Percentiles rank a stretch among this genome's conserved stretches.
These are phyloP conservation scores for Phytophthora cryptogea DNA, from an alignment of 352 stramenopile species.

Conservation along the genomic window DNA sequence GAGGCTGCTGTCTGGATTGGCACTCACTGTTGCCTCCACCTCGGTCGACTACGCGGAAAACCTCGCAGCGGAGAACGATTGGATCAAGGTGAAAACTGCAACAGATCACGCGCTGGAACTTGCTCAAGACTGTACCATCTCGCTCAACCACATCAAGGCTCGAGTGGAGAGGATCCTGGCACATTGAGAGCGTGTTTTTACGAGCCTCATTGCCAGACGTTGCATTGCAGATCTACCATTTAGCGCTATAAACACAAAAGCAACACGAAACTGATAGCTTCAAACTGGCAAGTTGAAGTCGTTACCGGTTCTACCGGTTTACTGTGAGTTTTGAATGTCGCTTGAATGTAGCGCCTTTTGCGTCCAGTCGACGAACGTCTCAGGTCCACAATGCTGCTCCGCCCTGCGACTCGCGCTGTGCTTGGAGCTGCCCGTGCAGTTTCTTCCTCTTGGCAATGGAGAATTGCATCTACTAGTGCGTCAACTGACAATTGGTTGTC, in stretches of 20 bases:
- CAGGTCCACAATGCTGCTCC: conserved; percentile 4
- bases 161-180: conserved; percentile 1
- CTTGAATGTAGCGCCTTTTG: conserved; percentile 1
- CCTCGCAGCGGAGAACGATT: not conserved
- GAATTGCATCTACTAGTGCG: not conserved
- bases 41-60: conserved; percentile 3
- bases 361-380: not conserved
- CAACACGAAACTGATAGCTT: no score
- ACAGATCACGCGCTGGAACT: not conserved
- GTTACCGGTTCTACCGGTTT: no score
- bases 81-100: not conserved
- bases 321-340: not conserved
- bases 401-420: conserved; percentile 15
- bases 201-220: no score
- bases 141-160: not conserved
- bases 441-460: conserved; percentile 5
- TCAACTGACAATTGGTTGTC: not conserved
- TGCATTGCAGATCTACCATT: no score
- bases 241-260: no score
- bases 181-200: no score
- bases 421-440: conserved; percentile 11
- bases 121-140: conserved; percentile 1
- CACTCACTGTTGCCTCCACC: conserved; percentile 1
- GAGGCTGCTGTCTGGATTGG: not conserved
- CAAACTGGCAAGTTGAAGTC: conserved; percentile 4